Conservation (phyloP, 768 basidiomycete genomes). For the Leccinum broughii region DNA sequence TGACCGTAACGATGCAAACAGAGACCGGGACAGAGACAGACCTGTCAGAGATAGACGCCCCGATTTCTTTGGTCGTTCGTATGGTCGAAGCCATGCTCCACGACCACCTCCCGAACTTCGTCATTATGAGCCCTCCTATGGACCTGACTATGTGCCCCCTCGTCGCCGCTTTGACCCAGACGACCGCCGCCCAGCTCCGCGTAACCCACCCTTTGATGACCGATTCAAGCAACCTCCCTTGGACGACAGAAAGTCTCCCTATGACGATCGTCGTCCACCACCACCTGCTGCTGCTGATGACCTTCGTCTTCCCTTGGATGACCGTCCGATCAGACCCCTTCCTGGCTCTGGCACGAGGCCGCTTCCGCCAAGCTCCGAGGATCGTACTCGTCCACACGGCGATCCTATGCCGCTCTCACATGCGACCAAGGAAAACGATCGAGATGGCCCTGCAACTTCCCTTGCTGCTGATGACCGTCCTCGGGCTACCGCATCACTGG, state of each 20-base stretch:
- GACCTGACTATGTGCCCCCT: conserved; percentile 32
- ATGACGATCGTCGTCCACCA: conserved; percentile 30
- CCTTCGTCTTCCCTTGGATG: conserved; percentile 31
- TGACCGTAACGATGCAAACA: conserved; percentile 24
- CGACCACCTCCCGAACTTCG: conserved; percentile 48
- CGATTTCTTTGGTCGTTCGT: conserved; percentile 40
- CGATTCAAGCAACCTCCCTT: conserved; percentile 26
- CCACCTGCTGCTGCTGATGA: conserved; percentile 21
- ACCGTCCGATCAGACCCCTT: conserved; percentile 33
- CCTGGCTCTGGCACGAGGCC: conserved; percentile 20
- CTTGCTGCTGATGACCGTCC: conserved; percentile 30
- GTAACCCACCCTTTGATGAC: conserved; percentile 23
- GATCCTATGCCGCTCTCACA: conserved; percentile 22
- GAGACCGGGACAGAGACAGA: conserved; percentile 36
- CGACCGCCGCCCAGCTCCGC: conserved; percentile 27
- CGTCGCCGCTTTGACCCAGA: conserved; percentile 37
- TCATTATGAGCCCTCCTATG: conserved; percentile 49
- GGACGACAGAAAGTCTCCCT: conserved; percentile 32
- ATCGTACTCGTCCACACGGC: conserved; percentile 19
- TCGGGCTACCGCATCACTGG: conserved; percentile 32
- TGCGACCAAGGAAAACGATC: conserved; percentile 29
- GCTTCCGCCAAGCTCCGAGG: conserved; percentile 18
- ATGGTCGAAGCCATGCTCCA: conserved; percentile 40
- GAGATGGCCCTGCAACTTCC: conserved; percentile 19
- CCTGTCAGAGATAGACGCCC: conserved; percentile 38